These are phyloP conservation scores for Penicillium desertorum DNA, from an alignment of 495 filamentous ascomycete species.

Conservation along the genomic window DNA sequence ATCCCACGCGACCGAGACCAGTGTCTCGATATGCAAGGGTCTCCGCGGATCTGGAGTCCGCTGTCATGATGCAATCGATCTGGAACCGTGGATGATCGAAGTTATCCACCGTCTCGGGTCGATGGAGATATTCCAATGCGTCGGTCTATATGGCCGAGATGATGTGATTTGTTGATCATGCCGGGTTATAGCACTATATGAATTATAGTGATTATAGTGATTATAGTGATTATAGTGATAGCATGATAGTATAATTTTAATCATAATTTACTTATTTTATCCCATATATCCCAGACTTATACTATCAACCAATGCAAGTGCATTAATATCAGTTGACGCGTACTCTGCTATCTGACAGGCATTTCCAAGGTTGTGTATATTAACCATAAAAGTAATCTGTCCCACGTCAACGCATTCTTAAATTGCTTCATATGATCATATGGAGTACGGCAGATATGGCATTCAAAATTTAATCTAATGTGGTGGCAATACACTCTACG, in stretches of 20 bases:
- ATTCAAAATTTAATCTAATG: not conserved
- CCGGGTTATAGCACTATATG: too few relatives aligned
- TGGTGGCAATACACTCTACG: conserved; percentile 25
- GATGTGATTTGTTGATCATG: not conserved
- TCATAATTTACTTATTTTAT: not conserved
- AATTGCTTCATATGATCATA: not conserved
- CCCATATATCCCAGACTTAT: not conserved
- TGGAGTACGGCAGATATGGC: not conserved
- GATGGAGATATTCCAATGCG: not conserved
- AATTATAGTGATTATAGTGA: not conserved
- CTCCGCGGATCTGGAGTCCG: not conserved
- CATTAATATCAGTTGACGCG: not conserved
- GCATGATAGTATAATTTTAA: conserved; percentile 1
- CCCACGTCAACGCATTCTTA: not conserved
- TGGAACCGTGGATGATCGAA: not conserved
- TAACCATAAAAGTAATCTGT: not conserved
- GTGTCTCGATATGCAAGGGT: conserved; percentile 9
- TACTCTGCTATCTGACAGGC: not conserved
- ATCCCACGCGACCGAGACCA: conserved; percentile 10
- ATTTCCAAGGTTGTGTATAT: not conserved
- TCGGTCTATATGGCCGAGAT: not conserved
- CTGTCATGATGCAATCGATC: conserved; percentile 6
- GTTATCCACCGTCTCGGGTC: not conserved
- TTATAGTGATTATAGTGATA: not conserved
- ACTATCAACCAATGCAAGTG: not conserved